A percentile compares a stretch with the other conserved stretches of the same genome.
These are phyloP conservation scores for Lobosporangium transversale DNA, from an alignment of 192 early-diverging fungal genomes.

Conservation along the genomic window DNA sequence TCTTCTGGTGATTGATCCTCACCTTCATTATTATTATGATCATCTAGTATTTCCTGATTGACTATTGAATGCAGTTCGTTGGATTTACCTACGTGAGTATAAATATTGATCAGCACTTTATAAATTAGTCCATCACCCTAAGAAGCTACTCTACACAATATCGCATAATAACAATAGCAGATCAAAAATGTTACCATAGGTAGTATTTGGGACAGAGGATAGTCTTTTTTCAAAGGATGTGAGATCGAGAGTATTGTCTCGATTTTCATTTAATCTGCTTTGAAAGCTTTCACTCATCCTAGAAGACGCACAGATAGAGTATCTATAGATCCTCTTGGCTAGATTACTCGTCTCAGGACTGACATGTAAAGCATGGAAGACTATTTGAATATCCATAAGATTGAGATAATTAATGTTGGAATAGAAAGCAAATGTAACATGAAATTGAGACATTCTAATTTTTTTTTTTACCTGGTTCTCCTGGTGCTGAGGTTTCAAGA, in stretches of 20 bases:
- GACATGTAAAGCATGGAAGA: constrained; percentile 33
- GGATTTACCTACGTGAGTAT: not conserved
- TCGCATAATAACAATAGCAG: too few relatives aligned
- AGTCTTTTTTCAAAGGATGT: not conserved
- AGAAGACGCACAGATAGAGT: constrained; percentile 23
- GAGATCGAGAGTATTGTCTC: constrained; percentile 6
- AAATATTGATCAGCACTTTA: too few relatives aligned
- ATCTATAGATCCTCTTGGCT: constrained; percentile 35
- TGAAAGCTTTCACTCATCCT: constrained; percentile 2
- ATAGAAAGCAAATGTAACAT: not conserved
- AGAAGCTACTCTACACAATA: too few relatives aligned
- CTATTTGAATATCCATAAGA: constrained; percentile 1
- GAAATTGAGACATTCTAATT: not conserved
- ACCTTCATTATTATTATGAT: not conserved
- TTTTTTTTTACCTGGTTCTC: constrained; percentile 10
- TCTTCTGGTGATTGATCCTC: not conserved
- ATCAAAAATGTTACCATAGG: too few relatives aligned
- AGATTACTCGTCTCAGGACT: constrained; percentile 45
- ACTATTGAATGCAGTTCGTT: not conserved
- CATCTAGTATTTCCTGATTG: not conserved
- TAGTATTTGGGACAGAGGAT: too few relatives aligned
- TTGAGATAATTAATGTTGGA: not conserved
- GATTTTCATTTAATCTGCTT: constrained; percentile 2
- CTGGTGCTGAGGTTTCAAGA: constrained; percentile 14
- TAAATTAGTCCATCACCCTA: too few relatives aligned